Base-by-base conservation (phyloP, 225 moss, liverwort and hornwort species). In the Polytrichum commune region DNA sequence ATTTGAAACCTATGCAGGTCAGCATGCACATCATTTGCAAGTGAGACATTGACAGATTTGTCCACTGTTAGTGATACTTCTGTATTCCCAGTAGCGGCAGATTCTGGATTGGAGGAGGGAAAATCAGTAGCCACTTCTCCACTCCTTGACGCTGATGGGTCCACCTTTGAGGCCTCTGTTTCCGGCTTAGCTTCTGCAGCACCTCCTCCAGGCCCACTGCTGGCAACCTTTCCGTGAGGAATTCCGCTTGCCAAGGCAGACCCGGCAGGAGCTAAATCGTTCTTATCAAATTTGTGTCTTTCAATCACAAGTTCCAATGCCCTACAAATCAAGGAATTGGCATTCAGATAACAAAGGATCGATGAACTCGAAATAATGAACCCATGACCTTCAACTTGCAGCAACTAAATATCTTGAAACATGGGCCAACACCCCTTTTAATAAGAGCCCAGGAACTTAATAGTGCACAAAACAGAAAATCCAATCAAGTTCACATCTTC, bases 231-330 rank as follows among this genome's bases (percentile, higher is more conserved):
- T 56, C 55, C 60, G 54, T 65, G 62, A 1, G 63, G 23, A 33
- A 56, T 65, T 29, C 63, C 76, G 55, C 20, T 33, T 53, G 54
- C 70, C 55, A 64, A 26, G 19, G 54, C 54, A 29, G 57, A 64
- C 56, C 76, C 73, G 54, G 70, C 66, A 25, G 79, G 74, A 26
- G 35, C 77, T 3, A 84, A 62, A 16, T 77, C 63, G 68, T 72
- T 82, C 28, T 72, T 64, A 63, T 88, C 81, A 73, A 88, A 76
- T 29, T 77, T 74, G 71, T 84, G 69, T 70, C 67, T 76, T 10
- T 77, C 46, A 20, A 88, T 62, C 33, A 88, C 84, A 22, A 72
- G 69, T 53, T 88, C 88, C 77, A 88, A 54, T 66, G 84, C 79
- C 79, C 88, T 88, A 63, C 64, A 79, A 60, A 19, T 22, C 46